Percentiles rank a stretch among this genome's conserved stretches.
These are phyloP conservation scores for Mycena vulgaris DNA, from an alignment of 768 basidiomycete species.

Conservation along the genomic window DNA sequence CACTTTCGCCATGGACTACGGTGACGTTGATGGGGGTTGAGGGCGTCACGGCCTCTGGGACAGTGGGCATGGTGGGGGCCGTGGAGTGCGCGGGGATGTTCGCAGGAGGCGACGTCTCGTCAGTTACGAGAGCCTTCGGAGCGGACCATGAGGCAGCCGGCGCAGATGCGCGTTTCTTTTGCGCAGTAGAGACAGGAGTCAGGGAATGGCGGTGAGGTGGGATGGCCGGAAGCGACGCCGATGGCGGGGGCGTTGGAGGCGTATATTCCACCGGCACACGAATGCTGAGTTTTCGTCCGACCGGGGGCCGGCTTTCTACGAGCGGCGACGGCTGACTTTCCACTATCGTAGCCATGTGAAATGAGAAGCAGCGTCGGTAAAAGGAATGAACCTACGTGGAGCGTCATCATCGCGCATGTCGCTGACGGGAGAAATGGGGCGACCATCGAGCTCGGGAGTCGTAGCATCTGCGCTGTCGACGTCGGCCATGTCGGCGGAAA, in stretches of 20 bases:
- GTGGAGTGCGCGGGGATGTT: background rate
- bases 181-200: slow-evolving; percentile 18
- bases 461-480: background rate
- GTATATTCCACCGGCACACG: slow-evolving; percentile 34
- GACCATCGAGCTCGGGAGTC: background rate
- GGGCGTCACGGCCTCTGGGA: background rate
- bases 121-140: background rate
- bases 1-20: background rate
- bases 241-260: slow-evolving; percentile 35
- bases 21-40: background rate
- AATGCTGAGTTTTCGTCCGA: slow-evolving; percentile 31
- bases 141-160: slow-evolving; percentile 13
- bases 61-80: slow-evolving; percentile 8
- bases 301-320: background rate
- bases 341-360: background rate
- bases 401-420: background rate
- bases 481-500: background rate
- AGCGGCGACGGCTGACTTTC: background rate
- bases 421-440: slow-evolving; percentile 26
- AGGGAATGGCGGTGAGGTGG: slow-evolving; percentile 22
- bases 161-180: slow-evolving; percentile 26
- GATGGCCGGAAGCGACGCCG: slow-evolving; percentile 28
- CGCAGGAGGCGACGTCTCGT: background rate
- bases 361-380: background rate
- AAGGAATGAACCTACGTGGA: background rate